Base-by-base conservation (phyloP, 768 basidiomycete genomes). In the Neoboletus magnificus region DNA sequence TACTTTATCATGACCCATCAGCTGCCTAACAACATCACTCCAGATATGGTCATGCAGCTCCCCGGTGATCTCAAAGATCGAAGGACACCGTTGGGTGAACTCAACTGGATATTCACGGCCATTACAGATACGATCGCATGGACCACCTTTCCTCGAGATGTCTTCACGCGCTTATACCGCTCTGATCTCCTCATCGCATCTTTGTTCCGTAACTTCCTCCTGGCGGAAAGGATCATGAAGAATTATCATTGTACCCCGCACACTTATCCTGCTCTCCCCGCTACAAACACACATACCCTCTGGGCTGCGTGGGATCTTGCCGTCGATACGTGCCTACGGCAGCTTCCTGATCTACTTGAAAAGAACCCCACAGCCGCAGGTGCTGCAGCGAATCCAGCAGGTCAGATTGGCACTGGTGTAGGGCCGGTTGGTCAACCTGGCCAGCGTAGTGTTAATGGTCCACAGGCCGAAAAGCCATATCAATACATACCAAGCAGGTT, bases 31-130 rank as follows among this genome's bases (percentile, higher is more conserved):
- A 85, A 86, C 55, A 82, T 91, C 65, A 87, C 86, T 10, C 79
- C 87, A 29, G 93, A 98, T 65, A 91, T 93, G 89, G 87, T 95
- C 33, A 85, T 91, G 80, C 91, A 94, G 69, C 82, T 99, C 13
- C 97, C 97, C 0, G 97, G 97, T 10, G 95, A 98, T 68, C 82
- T 98, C 56, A 97, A 96, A 73, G 97, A 99, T 66, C 83, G 97
- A 20, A 83, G 95, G 25, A 98, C 97, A 1, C 95, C 97, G 1
- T 77, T 99, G 0, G 97, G 97, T 48, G 97, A 99, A 73, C 82
- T 99, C n/a, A 97, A 96, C 69, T 99, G 97, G 97, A 98, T 98
- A 59, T 98, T 98, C 74, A 98, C 94, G 1, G 93, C 96, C 33
- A 91, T 99, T 53, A 98, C 97, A 16, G 97, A 99, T 73, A 98